Evolutionary conservation across 352 stramenopile species (phyloP).

Genomic region (Nothophytophthora sp.): DNA sequence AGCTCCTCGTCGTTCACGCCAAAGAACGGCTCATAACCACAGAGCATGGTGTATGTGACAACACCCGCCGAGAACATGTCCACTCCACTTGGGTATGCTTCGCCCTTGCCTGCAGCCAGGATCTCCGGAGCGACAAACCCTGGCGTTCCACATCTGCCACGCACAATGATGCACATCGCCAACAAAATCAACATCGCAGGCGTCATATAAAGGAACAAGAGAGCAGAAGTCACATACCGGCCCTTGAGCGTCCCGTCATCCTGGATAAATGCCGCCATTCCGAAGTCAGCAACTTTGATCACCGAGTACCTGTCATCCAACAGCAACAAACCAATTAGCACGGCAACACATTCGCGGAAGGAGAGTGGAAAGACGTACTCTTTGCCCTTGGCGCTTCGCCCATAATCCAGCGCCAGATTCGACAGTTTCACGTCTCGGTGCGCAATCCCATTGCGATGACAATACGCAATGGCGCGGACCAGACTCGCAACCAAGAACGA

Average conservation of each 20-base stretch:
- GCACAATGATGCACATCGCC: neutral
- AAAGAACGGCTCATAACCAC: conserved; percentile 94
- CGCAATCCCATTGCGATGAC: conserved; percentile 71
- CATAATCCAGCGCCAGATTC: conserved; percentile 79
- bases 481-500: conserved; percentile 72
- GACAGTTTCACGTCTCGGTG: conserved; percentile 90
- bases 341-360: neutral
- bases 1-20: conserved; percentile 90
- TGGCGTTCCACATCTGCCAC: conserved; percentile 90
- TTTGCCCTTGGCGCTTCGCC: conserved; percentile 40
- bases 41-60: conserved; percentile 94
- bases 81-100: conserved; percentile 91
- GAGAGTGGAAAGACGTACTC: conserved; percentile 22
- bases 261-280: conserved; percentile 94
- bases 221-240: conserved; percentile 28
- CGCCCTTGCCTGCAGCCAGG: conserved; percentile 85
- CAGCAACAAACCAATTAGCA: neutral
- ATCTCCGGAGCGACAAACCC: conserved; percentile 96
- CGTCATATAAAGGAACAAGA: neutral
- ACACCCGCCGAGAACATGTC: conserved; percentile 96
- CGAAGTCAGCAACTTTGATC: conserved; percentile 95
- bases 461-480: conserved; percentile 78
- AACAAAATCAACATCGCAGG: neutral
- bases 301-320: conserved; percentile 42
- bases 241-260: conserved; percentile 89